Conservation (phyloP, 352 stramenopile species). For the Globisporangium cystogenes region DNA sequence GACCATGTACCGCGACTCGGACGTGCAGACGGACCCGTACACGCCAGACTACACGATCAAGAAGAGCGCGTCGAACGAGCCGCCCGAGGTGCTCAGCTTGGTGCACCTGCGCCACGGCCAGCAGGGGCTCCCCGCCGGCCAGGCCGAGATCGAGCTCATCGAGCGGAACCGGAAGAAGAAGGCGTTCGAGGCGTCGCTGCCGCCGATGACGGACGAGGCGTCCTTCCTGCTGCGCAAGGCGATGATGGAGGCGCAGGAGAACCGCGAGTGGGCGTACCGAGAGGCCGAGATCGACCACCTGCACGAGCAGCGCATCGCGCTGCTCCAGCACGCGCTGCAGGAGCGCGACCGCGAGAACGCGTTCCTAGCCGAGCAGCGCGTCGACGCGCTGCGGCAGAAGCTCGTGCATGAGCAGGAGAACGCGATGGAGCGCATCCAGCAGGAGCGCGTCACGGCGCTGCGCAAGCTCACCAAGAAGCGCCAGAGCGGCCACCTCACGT, state of each 20-base stretch:
- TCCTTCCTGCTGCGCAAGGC: slow-evolving; percentile 86
- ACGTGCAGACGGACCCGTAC: slow-evolving; percentile 93
- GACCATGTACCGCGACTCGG: slow-evolving; percentile 91
- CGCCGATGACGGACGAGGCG: slow-evolving; percentile 93
- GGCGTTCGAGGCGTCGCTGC: slow-evolving; percentile 81
- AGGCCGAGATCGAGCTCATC: slow-evolving; percentile 88
- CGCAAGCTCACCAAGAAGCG: slow-evolving; percentile 89
- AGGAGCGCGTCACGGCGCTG: slow-evolving; percentile 83
- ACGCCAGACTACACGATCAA: slow-evolving; percentile 89
- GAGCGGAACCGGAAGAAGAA: slow-evolving; percentile 85
- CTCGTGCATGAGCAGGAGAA: slow-evolving; percentile 78
- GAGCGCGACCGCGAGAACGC: slow-evolving; percentile 89
- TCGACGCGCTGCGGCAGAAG: slow-evolving; percentile 83
- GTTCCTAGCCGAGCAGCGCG: slow-evolving; percentile 89
- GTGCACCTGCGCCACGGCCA: slow-evolving; percentile 52
- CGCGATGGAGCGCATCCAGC: slow-evolving; percentile 71
- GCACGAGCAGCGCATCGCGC: slow-evolving; percentile 69
- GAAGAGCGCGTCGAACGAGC: slow-evolving; percentile 23
- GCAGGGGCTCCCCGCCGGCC: slow-evolving; percentile 75
- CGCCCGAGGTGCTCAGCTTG: slow-evolving; percentile 85
- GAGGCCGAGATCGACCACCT: slow-evolving; percentile 88
- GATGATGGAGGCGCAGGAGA: slow-evolving; percentile 92
- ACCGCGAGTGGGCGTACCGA: slow-evolving; percentile 80
- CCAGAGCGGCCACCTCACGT: slow-evolving; percentile 40
- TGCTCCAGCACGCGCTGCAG: slow-evolving; percentile 77